A percentile compares a stretch with the other conserved stretches of the same genome.
Conservation (phyloP, 2,329 filamentous ascomycete species). For the Daldinia sp. region DNA sequence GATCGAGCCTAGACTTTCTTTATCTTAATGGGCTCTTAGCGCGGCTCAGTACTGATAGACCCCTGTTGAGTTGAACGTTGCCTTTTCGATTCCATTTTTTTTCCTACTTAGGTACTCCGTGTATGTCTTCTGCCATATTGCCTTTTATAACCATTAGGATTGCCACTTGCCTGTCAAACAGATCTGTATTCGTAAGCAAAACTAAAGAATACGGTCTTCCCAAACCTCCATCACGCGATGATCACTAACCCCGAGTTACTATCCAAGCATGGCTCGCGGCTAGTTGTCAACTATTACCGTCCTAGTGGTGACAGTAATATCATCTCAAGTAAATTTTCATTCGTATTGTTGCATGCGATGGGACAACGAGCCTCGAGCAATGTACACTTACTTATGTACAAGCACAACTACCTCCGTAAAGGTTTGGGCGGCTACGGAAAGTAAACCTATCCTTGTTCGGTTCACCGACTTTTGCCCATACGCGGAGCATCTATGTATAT, state of each 20-base stretch:
- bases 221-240: conserved; percentile 9
- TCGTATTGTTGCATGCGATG: conserved; percentile 21
- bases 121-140: conserved; percentile 1
- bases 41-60: conserved; percentile 25
- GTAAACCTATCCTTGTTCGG: conserved; percentile 32
- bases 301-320: conserved; percentile 26
- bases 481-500: conserved; percentile 18
- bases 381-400: conserved; percentile 7
- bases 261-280: conserved; percentile 4
- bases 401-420: conserved; percentile 11
- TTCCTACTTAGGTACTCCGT: not conserved
- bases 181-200: conserved; percentile 3
- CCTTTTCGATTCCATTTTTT: conserved; percentile 4
- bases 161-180: conserved; percentile 7
- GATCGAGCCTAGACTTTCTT: conserved; percentile 32
- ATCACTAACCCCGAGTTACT: conserved; percentile 21
- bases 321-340: conserved; percentile 11
- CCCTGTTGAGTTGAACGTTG: conserved; percentile 16
- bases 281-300: conserved; percentile 14
- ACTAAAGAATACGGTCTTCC: conserved; percentile 6
- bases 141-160: conserved; percentile 1
- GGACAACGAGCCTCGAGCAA: conserved; percentile 6
- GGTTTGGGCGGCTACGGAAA: conserved; percentile 32
- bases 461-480: conserved; percentile 46
- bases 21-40: conserved; percentile 26